Percentiles rank a stretch among this genome's conserved stretches.
Conservation (phyloP, 306 rosid genomes). For the Lathyrus oleraceus region DNA sequence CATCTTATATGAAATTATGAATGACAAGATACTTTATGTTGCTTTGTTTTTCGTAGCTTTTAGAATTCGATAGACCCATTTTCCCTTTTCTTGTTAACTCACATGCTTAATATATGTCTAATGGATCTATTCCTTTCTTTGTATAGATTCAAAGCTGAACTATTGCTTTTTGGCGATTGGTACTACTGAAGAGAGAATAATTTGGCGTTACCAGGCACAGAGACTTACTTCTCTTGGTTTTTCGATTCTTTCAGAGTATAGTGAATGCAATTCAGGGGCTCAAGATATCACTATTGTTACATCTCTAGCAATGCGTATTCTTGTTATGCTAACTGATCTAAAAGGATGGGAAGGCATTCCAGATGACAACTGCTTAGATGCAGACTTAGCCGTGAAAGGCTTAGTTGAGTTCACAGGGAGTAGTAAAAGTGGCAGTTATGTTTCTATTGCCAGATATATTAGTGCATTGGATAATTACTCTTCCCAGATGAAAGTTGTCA, state of each 20-base stretch:
- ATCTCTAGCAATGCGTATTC: slow-evolving; percentile 76
- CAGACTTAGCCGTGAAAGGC: slow-evolving; percentile 60
- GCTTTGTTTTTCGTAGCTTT: slow-evolving; percentile 16
- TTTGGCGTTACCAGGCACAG: slow-evolving; percentile 72
- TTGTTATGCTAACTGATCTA: slow-evolving; percentile 76
- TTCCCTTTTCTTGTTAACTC: slow-evolving; percentile 16
- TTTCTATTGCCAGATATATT: slow-evolving; percentile 68
- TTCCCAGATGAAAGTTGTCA: slow-evolving; percentile 35
- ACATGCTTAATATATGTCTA: slow-evolving; percentile 29
- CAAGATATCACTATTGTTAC: slow-evolving; percentile 57
- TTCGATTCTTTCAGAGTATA: slow-evolving; percentile 67
- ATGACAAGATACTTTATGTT: slow-evolving; percentile 23
- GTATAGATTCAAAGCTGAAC: slow-evolving; percentile 63
- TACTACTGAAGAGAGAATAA: slow-evolving; percentile 72
- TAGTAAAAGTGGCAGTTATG: slow-evolving; percentile 66
- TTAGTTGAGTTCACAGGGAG: slow-evolving; percentile 67
- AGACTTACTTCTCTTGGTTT: slow-evolving; percentile 68
- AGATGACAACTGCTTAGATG: slow-evolving; percentile 46
- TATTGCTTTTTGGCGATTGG: slow-evolving; percentile 76
- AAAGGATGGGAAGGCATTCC: slow-evolving; percentile 76
- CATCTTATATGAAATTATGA: slow-evolving; percentile 17
- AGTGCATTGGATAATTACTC: slow-evolving; percentile 52
- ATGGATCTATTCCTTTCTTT: slow-evolving; percentile 22
- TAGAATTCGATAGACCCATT: slow-evolving; percentile 11
- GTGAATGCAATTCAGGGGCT: slow-evolving; percentile 41